Percentiles rank a stretch among this genome's conserved stretches.
phyloP scores from a whole-genome alignment of 1,284 basidiomycete genomes.

The Papiliotrema laurentii region DNA sequence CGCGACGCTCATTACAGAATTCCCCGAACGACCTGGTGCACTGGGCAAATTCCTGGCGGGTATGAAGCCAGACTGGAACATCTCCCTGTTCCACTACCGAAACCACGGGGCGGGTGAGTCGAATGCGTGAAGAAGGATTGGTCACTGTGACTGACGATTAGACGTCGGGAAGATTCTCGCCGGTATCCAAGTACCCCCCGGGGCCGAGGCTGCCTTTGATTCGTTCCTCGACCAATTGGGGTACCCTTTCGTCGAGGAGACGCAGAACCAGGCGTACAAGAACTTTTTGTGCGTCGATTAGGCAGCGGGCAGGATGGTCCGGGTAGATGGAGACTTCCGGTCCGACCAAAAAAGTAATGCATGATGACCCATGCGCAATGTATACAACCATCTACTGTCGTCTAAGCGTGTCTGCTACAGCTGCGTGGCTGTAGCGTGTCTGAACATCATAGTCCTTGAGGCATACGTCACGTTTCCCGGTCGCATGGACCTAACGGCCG shows the following conservation, averaged over 20 bases:
- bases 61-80: slow-evolving; percentile 84
- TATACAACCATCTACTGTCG: too few species aligned
- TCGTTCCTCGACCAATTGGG: slow-evolving; percentile 71
- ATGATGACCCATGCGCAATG: too few species aligned
- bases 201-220: slow-evolving; percentile 61
- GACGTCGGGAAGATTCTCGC: slow-evolving; percentile 88
- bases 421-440: too few species aligned
- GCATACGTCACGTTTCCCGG: neutral
- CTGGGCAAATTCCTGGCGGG: slow-evolving; percentile 82
- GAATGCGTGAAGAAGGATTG: neutral
- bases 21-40: slow-evolving; percentile 92
- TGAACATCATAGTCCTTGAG: too few species aligned
- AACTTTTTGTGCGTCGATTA: slow-evolving; percentile 56
- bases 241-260: slow-evolving; percentile 90
- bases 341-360: too few species aligned
- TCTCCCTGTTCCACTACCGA: slow-evolving; percentile 94
- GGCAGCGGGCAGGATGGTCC: too few species aligned
- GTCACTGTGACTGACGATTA: slow-evolving; percentile 34
- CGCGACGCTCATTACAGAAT: slow-evolving; percentile 60
- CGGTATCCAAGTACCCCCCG: slow-evolving; percentile 84
- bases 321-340: too few species aligned
- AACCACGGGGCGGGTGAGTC: slow-evolving; percentile 87
- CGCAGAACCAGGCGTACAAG: slow-evolving; percentile 79
- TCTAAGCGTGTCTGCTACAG: too few species aligned
- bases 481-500: slow-evolving; percentile 14